A percentile compares a stretch with the other conserved stretches of the same genome.
phyloP scores from a whole-genome alignment of 2,329 filamentous ascomycete genomes.

The Stemphylium beticola region DNA sequence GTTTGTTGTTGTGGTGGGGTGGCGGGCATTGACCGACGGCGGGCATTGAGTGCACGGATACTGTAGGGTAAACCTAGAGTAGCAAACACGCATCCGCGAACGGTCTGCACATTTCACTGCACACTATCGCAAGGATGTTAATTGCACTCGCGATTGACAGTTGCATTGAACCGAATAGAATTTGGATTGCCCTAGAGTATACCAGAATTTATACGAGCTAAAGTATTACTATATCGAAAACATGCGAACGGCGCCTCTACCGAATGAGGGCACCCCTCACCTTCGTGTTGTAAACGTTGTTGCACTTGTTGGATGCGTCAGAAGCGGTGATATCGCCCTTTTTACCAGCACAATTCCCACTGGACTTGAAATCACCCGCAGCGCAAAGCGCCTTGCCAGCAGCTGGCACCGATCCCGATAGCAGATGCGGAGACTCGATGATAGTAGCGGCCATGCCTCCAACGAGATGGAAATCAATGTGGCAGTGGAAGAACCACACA shows the following conservation, averaged over 20 bases:
- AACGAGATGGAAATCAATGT: slow-evolving; percentile 41
- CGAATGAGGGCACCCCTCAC: not conserved
- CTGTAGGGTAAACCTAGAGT: too few relatives aligned
- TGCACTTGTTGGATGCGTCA: slow-evolving; percentile 29
- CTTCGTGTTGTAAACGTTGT: slow-evolving; percentile 35
- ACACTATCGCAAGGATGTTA: too few relatives aligned
- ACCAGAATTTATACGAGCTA: too few relatives aligned
- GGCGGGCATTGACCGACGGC: too few relatives aligned
- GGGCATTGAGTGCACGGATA: too few relatives aligned
- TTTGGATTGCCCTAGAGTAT: too few relatives aligned
- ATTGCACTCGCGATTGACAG: too few relatives aligned
- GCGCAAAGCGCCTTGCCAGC: slow-evolving; percentile 22
- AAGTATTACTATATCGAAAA: too few relatives aligned
- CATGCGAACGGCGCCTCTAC: not conserved
- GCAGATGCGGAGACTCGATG: slow-evolving; percentile 37
- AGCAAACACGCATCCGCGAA: too few relatives aligned
- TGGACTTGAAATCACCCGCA: slow-evolving; percentile 1
- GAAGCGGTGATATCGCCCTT: slow-evolving; percentile 19
- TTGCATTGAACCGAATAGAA: too few relatives aligned
- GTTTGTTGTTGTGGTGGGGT: too few relatives aligned
- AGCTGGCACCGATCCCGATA: slow-evolving; percentile 18
- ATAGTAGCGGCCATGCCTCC: slow-evolving; percentile 38
- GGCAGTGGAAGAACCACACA: slow-evolving; percentile 44
- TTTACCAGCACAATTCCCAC: slow-evolving; percentile 32
- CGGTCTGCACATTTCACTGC: too few relatives aligned